A percentile compares a stretch with the other conserved stretches of the same genome.
Conservation (phyloP, 2,329 filamentous ascomycete genomes). For the Alternaria angustiovoidea region DNA sequence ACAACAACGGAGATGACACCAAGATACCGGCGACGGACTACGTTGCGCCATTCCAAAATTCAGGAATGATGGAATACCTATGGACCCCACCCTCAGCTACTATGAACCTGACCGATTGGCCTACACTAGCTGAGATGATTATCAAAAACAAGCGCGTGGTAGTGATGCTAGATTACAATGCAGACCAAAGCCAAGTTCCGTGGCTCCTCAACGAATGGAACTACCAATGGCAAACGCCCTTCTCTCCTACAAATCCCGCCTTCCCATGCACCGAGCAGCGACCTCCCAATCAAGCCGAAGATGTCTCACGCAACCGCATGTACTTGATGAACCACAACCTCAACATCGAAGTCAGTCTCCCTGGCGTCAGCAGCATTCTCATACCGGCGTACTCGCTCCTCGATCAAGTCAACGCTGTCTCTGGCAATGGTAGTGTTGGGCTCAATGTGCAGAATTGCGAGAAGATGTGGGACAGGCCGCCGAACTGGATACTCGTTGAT, state of each 20-base stretch:
- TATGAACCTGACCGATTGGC: constrained; percentile 80
- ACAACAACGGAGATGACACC: constrained; percentile 61
- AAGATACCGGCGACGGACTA: constrained; percentile 72
- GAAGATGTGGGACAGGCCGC: constrained; percentile 42
- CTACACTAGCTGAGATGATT: constrained; percentile 72
- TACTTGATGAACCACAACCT: constrained; percentile 93
- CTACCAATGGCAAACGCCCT: constrained; percentile 91
- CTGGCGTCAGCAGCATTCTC: constrained; percentile 53
- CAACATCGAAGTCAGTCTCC: constrained; percentile 64
- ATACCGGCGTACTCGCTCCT: constrained; percentile 43
- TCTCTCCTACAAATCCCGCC: constrained; percentile 71
- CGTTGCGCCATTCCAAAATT: constrained; percentile 71
- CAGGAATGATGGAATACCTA: constrained; percentile 75
- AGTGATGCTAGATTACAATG: constrained; percentile 53
- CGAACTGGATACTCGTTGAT: constrained; percentile 49
- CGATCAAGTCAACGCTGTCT: constrained; percentile 40
- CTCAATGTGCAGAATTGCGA: constrained; percentile 37
- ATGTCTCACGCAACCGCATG: constrained; percentile 66
- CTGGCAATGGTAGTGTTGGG: constrained; percentile 40
- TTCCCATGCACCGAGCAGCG: constrained; percentile 85
- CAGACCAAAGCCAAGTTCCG: constrained; percentile 78
- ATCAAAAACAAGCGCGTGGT: constrained; percentile 42
- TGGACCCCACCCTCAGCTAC: constrained; percentile 76
- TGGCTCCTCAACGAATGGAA: constrained; percentile 89
- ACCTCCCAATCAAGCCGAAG: constrained; percentile 69